Evolutionary conservation across 371 early-diverging fungal species (phyloP).

Genomic region (Blakeslea trispora): DNA sequence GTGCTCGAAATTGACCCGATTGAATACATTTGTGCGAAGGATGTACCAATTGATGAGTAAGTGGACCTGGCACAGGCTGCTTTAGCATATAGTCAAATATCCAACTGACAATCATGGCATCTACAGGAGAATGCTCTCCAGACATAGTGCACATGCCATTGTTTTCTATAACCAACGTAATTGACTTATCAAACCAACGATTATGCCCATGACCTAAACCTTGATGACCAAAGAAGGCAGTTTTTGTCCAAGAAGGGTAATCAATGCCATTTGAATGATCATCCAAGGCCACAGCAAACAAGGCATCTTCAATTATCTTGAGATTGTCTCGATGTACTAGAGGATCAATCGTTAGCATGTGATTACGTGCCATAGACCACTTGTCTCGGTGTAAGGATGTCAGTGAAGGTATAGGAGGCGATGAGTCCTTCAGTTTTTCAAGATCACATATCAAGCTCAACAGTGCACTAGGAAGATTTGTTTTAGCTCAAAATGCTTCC

Average conservation of each 20-base stretch:
- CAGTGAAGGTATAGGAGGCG: constrained; percentile 72
- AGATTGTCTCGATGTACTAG: constrained; percentile 49
- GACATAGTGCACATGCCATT: constrained; percentile 74
- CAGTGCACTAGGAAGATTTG: constrained; percentile 21
- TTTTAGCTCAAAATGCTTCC: not conserved
- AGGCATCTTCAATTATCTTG: constrained; percentile 59
- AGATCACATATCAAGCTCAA: constrained; percentile 47
- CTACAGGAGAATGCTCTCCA: constrained; percentile 86
- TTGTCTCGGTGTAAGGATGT: constrained; percentile 87
- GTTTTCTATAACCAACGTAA: constrained; percentile 66
- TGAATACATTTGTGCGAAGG: not conserved
- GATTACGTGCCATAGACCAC: constrained; percentile 73
- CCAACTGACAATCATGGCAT: constrained; percentile 72
- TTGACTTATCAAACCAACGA: constrained; percentile 89
- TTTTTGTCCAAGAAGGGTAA: constrained; percentile 34
- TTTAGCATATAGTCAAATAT: constrained; percentile 62
- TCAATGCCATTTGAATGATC: constrained; percentile 53
- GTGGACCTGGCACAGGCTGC: constrained; percentile 33
- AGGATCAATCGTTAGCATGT: constrained; percentile 56
- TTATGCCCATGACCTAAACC: constrained; percentile 67
- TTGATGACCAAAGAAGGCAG: constrained; percentile 34
- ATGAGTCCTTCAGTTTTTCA: constrained; percentile 30
- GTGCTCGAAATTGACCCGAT: constrained; percentile 25
- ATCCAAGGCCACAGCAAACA: constrained; percentile 81
- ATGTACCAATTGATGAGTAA: constrained; percentile 3